A percentile compares a stretch with the other conserved stretches of the same genome.
These are phyloP conservation scores for Cryphonectria nitschkei DNA, from an alignment of 2,329 filamentous ascomycete genomes.

Conservation along the genomic window DNA sequence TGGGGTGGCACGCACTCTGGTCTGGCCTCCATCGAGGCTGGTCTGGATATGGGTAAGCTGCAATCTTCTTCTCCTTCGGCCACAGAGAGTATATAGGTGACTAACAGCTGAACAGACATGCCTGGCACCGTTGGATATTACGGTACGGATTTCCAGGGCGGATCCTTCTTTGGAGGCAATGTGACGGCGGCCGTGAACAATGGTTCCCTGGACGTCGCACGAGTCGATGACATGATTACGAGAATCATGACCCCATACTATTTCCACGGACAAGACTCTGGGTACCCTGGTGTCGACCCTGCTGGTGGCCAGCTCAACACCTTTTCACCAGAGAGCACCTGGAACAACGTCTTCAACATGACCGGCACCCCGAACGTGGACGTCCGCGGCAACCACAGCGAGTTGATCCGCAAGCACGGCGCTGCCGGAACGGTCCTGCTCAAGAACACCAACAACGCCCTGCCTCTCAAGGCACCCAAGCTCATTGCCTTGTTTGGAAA, in stretches of 20 bases:
- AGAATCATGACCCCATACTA: slow-evolving; percentile 61
- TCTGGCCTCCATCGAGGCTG: slow-evolving; percentile 47
- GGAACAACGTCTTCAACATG: slow-evolving; percentile 44
- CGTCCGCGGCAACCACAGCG: slow-evolving; percentile 57
- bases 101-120: slow-evolving; percentile 42
- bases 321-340: slow-evolving; percentile 53
- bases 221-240: slow-evolving; percentile 51
- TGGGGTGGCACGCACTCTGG: slow-evolving; percentile 54
- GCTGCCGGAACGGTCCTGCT: slow-evolving; percentile 67
- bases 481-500: slow-evolving; percentile 58
- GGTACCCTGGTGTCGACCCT: slow-evolving; percentile 47
- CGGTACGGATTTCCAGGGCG: slow-evolving; percentile 36
- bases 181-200: slow-evolving; percentile 53
- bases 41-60: slow-evolving; percentile 47
- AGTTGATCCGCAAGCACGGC: slow-evolving; percentile 59
- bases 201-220: slow-evolving; percentile 45
- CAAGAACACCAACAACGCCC: slow-evolving; percentile 67
- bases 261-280: slow-evolving; percentile 51
- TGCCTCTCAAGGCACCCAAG: slow-evolving; percentile 64
- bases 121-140: slow-evolving; percentile 46
- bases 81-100: neutral
- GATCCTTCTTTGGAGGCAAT: slow-evolving; percentile 50
- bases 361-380: slow-evolving; percentile 51
- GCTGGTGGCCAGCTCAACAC: slow-evolving; percentile 53
- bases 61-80: neutral